Evolutionary conservation across 1,284 basidiomycete genomes (phyloP).

Genomic region (Hortiboletus rubellus): DNA sequence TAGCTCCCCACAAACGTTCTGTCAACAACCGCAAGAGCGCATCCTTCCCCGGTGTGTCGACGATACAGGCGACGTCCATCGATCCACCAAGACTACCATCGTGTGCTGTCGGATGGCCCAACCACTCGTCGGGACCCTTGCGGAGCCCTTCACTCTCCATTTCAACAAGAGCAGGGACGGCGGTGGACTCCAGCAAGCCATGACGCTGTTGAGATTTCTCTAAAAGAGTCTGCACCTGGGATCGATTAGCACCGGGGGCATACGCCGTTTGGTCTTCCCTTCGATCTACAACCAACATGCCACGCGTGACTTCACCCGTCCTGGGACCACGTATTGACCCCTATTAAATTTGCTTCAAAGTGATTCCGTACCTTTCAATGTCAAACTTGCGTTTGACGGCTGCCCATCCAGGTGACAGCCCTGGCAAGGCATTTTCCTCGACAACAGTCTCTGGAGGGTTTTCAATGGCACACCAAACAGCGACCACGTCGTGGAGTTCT

Average conservation of each 20-base stretch:
- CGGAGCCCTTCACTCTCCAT: constrained; percentile 38
- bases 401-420: constrained; percentile 52
- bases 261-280: constrained; percentile 60
- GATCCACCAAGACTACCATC: constrained; percentile 23
- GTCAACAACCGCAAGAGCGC: constrained; percentile 49
- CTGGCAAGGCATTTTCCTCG: constrained; percentile 24
- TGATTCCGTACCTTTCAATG: constrained; percentile 59
- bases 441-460: constrained; percentile 52
- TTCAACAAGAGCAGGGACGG: constrained; percentile 54
- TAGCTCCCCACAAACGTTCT: constrained; percentile 56
- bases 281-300: constrained; percentile 74
- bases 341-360: background rate
- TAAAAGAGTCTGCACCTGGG: constrained; percentile 56
- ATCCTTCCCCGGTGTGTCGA: constrained; percentile 56
- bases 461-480: constrained; percentile 77
- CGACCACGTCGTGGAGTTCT: constrained; percentile 83
- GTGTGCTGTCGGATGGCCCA: constrained; percentile 18
- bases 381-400: constrained; percentile 56
- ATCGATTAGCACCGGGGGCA: constrained; percentile 61
- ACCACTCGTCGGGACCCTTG: constrained; percentile 25
- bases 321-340: constrained; percentile 28
- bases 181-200: constrained; percentile 48
- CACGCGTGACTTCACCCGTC: constrained; percentile 59
- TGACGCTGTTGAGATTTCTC: constrained; percentile 40
- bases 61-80: constrained; percentile 53